Percentiles rank a stretch among this genome's conserved stretches.
Evolutionary conservation across 805 yeast genomes (phyloP).

Genomic region (Blastobotrys americana): DNA sequence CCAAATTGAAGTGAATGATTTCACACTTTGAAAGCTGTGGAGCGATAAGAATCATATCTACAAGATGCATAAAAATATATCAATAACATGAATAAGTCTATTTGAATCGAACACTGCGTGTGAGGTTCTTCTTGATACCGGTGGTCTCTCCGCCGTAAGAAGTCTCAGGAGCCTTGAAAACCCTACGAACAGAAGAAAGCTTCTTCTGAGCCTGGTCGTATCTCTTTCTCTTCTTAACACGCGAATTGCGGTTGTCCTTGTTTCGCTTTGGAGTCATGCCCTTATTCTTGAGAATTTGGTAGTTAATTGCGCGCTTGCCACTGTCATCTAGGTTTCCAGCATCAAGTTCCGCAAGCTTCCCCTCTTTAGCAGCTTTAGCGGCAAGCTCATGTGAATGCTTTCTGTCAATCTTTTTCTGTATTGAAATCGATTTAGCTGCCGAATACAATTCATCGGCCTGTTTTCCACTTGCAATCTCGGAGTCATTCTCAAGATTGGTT

Average conservation of each 20-base stretch:
- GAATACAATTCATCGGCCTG: constrained; percentile 48
- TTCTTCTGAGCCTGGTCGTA: constrained; percentile 93
- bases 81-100: too few species aligned
- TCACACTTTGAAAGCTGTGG: too few species aligned
- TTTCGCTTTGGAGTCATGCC: constrained; percentile 90
- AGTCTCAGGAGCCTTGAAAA: constrained; percentile 65
- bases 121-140: constrained; percentile 90
- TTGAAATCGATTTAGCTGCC: constrained; percentile 41
- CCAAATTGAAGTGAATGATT: too few species aligned
- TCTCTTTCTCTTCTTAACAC: constrained; percentile 98
- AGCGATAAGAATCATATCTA: too few species aligned
- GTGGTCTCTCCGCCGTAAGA: constrained; percentile 92
- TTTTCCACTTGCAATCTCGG: too few species aligned
- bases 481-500: constrained; percentile 26
- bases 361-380: constrained; percentile 73
- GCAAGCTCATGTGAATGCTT: constrained; percentile 62
- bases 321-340: constrained; percentile 48
- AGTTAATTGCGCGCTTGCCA: constrained; percentile 92
- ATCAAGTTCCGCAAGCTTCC: constrained; percentile 69
- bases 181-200: constrained; percentile 82
- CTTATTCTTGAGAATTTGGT: constrained; percentile 91
- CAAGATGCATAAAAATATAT: too few species aligned
- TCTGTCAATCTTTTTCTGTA: constrained; percentile 46
- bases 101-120: constrained; percentile 56
- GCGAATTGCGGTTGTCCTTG: constrained; percentile 89